These are phyloP conservation scores for Kwoniella sp. DNA, from an alignment of 768 basidiomycete species.

Conservation along the genomic window DNA sequence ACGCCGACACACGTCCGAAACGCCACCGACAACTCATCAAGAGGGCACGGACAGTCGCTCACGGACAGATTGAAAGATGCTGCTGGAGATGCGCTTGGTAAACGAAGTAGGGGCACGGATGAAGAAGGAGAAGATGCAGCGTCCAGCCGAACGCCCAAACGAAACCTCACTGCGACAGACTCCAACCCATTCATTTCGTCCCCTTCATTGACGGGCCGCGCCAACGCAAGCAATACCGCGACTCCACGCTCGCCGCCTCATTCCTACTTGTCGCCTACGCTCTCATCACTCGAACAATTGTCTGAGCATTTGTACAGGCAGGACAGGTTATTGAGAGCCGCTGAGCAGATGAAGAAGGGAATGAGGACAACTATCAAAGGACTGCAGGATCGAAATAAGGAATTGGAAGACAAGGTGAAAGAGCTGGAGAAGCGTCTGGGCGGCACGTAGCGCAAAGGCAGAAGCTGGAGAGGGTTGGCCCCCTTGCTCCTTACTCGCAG, in stretches of 20 bases:
- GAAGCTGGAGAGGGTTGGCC: no score
- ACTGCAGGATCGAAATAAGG: slow-evolving; percentile 34
- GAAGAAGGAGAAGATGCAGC: slow-evolving; percentile 15
- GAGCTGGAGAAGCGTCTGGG: slow-evolving; percentile 16
- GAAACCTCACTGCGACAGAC: not conserved
- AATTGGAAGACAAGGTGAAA: slow-evolving; percentile 27
- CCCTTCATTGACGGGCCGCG: not conserved
- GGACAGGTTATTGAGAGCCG: slow-evolving; percentile 41
- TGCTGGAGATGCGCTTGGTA: slow-evolving; percentile 25
- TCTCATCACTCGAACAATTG: slow-evolving; percentile 27
- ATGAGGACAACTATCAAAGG: slow-evolving; percentile 37
- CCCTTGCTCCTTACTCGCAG: no score
- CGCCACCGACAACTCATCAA: slow-evolving; percentile 1
- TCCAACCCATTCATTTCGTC: slow-evolving; percentile 34
- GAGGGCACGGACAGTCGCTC: slow-evolving; percentile 7
- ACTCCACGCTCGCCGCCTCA: slow-evolving; percentile 26
- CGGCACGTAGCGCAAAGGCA: not conserved
- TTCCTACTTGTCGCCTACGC: slow-evolving; percentile 24
- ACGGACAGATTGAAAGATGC: slow-evolving; percentile 27
- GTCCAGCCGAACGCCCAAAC: slow-evolving; percentile 26
- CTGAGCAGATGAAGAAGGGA: slow-evolving; percentile 41
- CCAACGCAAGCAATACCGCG: not conserved
- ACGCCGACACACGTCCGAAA: not conserved
- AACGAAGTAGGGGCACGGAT: slow-evolving; percentile 30
- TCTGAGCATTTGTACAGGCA: slow-evolving; percentile 43